These are phyloP conservation scores for Agaricales sp. DNA, from an alignment of 1,284 basidiomycete genomes.

Conservation along the genomic window DNA sequence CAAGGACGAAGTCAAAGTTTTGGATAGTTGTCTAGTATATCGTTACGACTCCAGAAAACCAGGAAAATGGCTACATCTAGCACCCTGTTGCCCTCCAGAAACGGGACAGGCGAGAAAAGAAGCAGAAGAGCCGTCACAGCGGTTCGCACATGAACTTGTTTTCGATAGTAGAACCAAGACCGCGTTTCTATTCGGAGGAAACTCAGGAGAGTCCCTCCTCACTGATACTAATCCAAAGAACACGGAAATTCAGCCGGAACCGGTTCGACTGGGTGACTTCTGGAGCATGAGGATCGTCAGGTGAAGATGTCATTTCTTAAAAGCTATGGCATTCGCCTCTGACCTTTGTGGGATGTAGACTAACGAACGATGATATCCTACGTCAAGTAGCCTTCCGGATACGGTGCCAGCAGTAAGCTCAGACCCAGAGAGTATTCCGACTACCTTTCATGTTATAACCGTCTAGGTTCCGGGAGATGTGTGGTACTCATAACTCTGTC, in stretches of 20 bases:
- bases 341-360: slow-evolving; percentile 32
- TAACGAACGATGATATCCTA: slow-evolving; percentile 46
- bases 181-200: slow-evolving; percentile 66
- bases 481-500: slow-evolving; percentile 46
- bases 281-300: slow-evolving; percentile 63
- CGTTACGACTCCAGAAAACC: slow-evolving; percentile 40
- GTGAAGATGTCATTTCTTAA: slow-evolving; percentile 24
- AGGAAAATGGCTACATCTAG: slow-evolving; percentile 53
- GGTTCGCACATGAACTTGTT: slow-evolving; percentile 70
- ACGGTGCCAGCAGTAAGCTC: slow-evolving; percentile 62
- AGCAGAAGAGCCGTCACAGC: slow-evolving; percentile 34
- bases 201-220: slow-evolving; percentile 29
- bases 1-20: neutral
- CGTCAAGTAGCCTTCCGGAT: slow-evolving; percentile 49
- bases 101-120: slow-evolving; percentile 9
- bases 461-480: slow-evolving; percentile 68
- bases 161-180: slow-evolving; percentile 48
- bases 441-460: slow-evolving; percentile 1
- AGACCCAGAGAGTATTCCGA: too few relatives aligned
- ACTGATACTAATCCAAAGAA: slow-evolving; percentile 13
- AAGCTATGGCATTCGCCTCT: slow-evolving; percentile 1
- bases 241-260: slow-evolving; percentile 15
- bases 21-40: slow-evolving; percentile 24
- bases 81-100: slow-evolving; percentile 20
- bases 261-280: slow-evolving; percentile 58